Conservation (phyloP, 2,329 filamentous ascomycete species). For the Aspergillus proliferans region DNA sequence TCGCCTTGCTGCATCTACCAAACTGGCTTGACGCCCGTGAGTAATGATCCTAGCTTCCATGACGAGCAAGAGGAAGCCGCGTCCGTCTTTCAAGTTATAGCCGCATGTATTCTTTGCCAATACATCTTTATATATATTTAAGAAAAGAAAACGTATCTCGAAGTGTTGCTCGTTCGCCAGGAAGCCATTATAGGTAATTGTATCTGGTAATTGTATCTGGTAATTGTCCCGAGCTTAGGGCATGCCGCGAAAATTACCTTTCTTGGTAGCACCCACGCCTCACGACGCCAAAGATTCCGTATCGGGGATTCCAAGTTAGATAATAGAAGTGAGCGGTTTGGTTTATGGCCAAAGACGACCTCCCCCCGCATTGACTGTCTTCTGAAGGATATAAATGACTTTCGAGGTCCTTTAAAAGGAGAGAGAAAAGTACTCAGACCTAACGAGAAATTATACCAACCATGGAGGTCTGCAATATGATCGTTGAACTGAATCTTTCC, state of each 20-base stretch:
- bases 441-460: no score
- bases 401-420: no score
- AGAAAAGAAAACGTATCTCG: neutral
- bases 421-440: no score
- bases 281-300: neutral
- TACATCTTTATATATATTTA: conserved; percentile 1
- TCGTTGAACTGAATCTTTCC: no score
- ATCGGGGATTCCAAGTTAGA: no score
- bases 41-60: neutral
- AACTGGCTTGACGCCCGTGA: neutral
- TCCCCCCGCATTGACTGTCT: no score
- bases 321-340: no score
- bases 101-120: conserved; percentile 11
- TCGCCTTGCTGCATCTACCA: conserved; percentile 6
- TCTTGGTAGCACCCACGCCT: no score
- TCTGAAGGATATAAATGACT: no score
- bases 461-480: no score
- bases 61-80: no score
- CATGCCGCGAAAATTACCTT: neutral
- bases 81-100: neutral
- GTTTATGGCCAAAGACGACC: no score
- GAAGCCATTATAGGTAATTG: neutral
- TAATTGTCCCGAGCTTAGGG: neutral
- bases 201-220: neutral
- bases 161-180: neutral